These are phyloP conservation scores for Vicia sativa DNA, from an alignment of 306 rosid species.

Conservation along the genomic window DNA sequence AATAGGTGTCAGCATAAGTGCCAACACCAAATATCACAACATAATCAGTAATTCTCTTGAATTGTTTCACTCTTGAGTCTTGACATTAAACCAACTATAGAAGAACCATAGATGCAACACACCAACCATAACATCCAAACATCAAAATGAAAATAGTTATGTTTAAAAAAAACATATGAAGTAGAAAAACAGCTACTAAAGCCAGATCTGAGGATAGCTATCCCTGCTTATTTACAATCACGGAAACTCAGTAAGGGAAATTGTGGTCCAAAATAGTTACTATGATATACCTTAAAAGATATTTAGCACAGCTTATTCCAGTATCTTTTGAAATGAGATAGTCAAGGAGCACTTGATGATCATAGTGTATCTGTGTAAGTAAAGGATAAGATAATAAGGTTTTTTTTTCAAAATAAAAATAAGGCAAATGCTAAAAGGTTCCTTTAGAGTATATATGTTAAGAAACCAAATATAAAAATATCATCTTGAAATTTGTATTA, in stretches of 20 bases:
- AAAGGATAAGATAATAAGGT: slow-evolving; percentile 19
- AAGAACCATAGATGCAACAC: slow-evolving; percentile 26
- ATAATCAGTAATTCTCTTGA: background rate
- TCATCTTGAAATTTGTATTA: too few species aligned
- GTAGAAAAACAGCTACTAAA: slow-evolving; percentile 20
- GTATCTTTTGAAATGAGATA: slow-evolving; percentile 90
- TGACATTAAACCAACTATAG: slow-evolving; percentile 17
- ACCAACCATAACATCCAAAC: slow-evolving; percentile 24
- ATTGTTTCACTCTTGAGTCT: slow-evolving; percentile 6
- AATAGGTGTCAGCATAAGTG: slow-evolving; percentile 23
- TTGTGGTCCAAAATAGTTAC: slow-evolving; percentile 2
- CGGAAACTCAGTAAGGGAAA: background rate
- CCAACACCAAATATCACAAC: background rate
- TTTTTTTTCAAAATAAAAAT: background rate
- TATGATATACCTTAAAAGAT: slow-evolving; percentile 66
- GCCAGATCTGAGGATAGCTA: slow-evolving; percentile 18
- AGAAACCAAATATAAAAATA: too few species aligned
- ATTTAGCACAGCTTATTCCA: slow-evolving; percentile 81
- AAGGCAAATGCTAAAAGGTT: too few species aligned
- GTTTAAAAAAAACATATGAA: background rate
- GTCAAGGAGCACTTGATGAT: slow-evolving; percentile 89
- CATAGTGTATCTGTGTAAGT: slow-evolving; percentile 80
- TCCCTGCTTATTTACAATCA: slow-evolving; percentile 18
- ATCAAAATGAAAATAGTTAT: slow-evolving; percentile 8
- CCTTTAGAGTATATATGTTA: too few species aligned